These are phyloP conservation scores for Melaleuca quinquenervia DNA, from an alignment of 345 rosid species.

Conservation along the genomic window DNA sequence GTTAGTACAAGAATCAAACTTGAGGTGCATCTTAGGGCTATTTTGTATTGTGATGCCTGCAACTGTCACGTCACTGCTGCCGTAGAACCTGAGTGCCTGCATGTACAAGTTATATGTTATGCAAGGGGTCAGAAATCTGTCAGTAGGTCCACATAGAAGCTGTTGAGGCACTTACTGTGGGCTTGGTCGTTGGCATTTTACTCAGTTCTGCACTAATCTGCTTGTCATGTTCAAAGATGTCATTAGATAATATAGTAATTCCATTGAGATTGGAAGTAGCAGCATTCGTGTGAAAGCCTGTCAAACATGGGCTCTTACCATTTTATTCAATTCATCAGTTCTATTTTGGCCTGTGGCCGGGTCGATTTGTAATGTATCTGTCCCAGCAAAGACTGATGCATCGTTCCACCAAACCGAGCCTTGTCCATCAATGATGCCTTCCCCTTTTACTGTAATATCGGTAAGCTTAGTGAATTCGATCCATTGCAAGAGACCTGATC, in stretches of 20 bases:
- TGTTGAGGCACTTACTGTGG: conserved; percentile 35
- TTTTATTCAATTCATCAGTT: conserved; percentile 1
- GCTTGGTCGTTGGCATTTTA: conserved; percentile 50
- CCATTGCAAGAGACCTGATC: conserved; percentile 53
- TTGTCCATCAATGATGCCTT: conserved; percentile 64
- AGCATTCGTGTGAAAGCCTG: neutral
- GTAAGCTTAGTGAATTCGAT: conserved; percentile 52
- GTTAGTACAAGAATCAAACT: conserved; percentile 47
- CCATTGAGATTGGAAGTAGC: neutral
- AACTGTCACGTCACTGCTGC: conserved; percentile 51
- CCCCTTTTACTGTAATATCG: conserved; percentile 44
- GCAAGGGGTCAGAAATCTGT: neutral
- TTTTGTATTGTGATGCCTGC: conserved; percentile 71
- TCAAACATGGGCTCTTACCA: conserved; percentile 3
- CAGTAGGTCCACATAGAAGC: neutral
- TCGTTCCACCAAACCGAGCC: conserved; percentile 76
- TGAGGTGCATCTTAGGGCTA: conserved; percentile 82
- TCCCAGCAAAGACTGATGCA: neutral
- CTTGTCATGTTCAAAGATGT: neutral
- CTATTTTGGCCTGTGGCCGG: neutral
- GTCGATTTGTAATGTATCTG: neutral
- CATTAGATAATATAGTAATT: neutral
- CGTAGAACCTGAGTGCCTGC: conserved; percentile 79
- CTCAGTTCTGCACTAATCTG: conserved; percentile 17
- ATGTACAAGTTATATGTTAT: neutral